A percentile compares a stretch with the other conserved stretches of the same genome.
Evolutionary conservation across 169 alveolate species (phyloP).

Genomic region (Plasmodium billcollinsi): DNA sequence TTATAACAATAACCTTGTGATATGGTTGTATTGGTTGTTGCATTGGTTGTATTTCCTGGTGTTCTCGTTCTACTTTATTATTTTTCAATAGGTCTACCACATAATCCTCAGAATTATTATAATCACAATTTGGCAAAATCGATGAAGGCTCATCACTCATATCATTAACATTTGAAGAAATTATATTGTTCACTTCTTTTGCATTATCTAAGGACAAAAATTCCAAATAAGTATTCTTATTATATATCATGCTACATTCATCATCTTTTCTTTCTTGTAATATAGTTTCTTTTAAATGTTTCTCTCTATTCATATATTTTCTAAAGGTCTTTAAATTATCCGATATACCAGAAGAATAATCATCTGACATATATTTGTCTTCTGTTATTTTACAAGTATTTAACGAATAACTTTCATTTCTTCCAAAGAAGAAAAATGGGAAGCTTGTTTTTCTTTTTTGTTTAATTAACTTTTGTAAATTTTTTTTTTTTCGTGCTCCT

Average conservation of each 20-base stretch:
- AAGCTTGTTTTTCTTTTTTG: slow-evolving; percentile 24
- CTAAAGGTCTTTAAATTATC: slow-evolving; percentile 30
- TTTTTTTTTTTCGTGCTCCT: slow-evolving; percentile 76
- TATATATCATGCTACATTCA: background rate
- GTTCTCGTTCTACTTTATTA: background rate
- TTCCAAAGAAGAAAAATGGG: slow-evolving; percentile 35
- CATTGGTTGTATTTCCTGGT: background rate
- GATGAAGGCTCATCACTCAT: no score
- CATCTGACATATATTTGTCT: slow-evolving; percentile 15
- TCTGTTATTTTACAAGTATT: slow-evolving; percentile 40
- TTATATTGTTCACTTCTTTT: background rate
- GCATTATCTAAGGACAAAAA: background rate
- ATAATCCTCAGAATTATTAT: no score
- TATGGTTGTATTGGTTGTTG: no score
- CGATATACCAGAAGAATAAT: slow-evolving; percentile 35
- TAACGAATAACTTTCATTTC: slow-evolving; percentile 17
- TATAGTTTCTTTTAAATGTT: slow-evolving; percentile 10
- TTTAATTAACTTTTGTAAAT: slow-evolving; percentile 49
- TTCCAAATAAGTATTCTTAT: slow-evolving; percentile 7
- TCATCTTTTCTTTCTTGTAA: background rate
- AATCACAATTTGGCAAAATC: no score
- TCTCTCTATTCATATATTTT: slow-evolving; percentile 29
- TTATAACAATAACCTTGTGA: no score
- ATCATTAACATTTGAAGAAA: no score
- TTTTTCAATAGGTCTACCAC: no score